Evolutionary conservation across 164 flowering plant species (phyloP), one percentile per base, ranked within the genome.

Genomic region (Vitis rupestris): DNA sequence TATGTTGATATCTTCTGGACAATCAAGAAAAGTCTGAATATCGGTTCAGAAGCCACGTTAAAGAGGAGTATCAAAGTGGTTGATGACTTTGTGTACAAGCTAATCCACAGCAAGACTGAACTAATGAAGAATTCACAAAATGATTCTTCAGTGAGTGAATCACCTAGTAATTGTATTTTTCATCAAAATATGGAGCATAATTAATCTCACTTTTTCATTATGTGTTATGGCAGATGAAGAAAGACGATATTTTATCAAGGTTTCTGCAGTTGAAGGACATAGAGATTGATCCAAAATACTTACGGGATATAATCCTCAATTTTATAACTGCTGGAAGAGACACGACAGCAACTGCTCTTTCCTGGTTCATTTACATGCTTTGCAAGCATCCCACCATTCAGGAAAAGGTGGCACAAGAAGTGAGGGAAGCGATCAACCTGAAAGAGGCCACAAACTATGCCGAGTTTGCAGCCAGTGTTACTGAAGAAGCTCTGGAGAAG

Each of bases 221-320:
- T 53, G 15, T 51, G 27, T 14, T 3, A 58, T 66, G 67, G 55
- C 81, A 86, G 90, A 57, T 66, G 67, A 76, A 85, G 69, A 88
- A 77, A 72, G 88, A 87, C 7, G 93, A 93, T 64, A 81, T 90
- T 13, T 65, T 88, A 59, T 86, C 96, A 47, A 82, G 96, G 77
- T 90, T 93, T 74, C 77, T 92, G 66, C 80, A 79, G 31, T 56
- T 77, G 66, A 75, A 31, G 37, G 37, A 31, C 37, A 59, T 8
- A 19, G 81, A 82, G 51, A 74, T 72, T 4, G 88, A 87, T 51
- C 81, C 77, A 1, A 17, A 17, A 17, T 17, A 17, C 17, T 17
- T 17, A 17, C 17, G 17, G 17, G 17, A 17, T 17, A 17, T 17
- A 17, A 17, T 17, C 17, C 17, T 17, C 17, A 17, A 17, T 17